Conservation (phyloP, 208 protist species). For the Trypanosoma theileri region DNA sequence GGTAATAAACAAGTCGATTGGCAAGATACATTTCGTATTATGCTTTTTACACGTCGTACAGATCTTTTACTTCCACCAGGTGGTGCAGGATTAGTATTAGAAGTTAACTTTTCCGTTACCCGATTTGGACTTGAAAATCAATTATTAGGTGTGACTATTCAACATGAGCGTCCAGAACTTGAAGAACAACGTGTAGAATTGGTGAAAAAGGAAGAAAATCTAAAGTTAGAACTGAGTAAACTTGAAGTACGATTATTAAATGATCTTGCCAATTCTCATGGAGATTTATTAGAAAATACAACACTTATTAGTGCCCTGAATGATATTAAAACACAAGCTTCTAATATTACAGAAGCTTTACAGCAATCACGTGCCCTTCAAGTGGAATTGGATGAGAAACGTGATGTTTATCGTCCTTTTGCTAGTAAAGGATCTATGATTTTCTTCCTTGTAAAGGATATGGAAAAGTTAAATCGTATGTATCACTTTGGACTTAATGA, state of each 20-base stretch:
- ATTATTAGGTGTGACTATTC: conserved; percentile 94
- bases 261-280: conserved; percentile 91
- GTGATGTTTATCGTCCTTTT: conserved; percentile 93
- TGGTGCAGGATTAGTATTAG: conserved; percentile 85
- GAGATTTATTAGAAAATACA: conserved; percentile 96
- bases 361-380: conserved; percentile 84
- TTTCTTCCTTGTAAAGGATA: conserved; percentile 94
- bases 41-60: conserved; percentile 93
- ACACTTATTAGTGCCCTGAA: conserved; percentile 92
- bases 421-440: conserved; percentile 81
- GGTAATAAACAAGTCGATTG: conserved; percentile 97
- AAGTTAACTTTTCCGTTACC: conserved; percentile 98
- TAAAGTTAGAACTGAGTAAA: conserved; percentile 93
- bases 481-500: conserved; percentile 95
- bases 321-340: conserved; percentile 92
- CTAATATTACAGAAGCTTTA: conserved; percentile 84
- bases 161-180: conserved; percentile 96
- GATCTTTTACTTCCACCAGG: conserved; percentile 88
- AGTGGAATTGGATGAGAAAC: conserved; percentile 92
- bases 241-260: conserved; percentile 93
- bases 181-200: conserved; percentile 93
- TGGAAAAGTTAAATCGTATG: conserved; percentile 94
- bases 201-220: conserved; percentile 94
- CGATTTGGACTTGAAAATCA: conserved; percentile 94
- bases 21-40: conserved; percentile 94